Base-by-base conservation (phyloP, 139 green algal genomes). In the Picochlorum sp. region DNA sequence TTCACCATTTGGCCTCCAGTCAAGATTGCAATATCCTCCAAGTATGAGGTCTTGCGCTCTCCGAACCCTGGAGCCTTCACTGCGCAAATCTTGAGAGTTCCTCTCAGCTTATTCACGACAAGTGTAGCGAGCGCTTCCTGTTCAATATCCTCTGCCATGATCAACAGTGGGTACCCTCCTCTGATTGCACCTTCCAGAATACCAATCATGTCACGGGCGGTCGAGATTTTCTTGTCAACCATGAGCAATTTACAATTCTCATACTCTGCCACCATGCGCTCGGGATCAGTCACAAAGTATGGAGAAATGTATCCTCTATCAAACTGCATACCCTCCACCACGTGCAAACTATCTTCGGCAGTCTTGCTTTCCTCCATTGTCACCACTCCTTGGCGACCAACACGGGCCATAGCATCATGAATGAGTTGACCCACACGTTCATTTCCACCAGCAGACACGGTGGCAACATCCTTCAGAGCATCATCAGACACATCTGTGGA, bases 311-410 rank as follows among this genome's bases (percentile, higher is more conserved):
- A 99, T 58, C 93, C 93, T 55, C 93, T 78, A 61, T 99, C 93
- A 72, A 99, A 98, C 81, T 97, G 85, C 93, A 99, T 99, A 79
- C 93, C 93, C 85, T 99, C 93, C 59, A 98, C 92, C 50, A 99
- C 91, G 52, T 92, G 69, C 50, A 99, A 72, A 72, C 72, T 81
- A 85, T 98, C 90, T 70, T 98, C 91, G 3, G 86, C 89, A 0
- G 90, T 96, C 67, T 91, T 90, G 65, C 61, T 81, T 84, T 98
- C 92, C 82, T 99, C 93, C 84, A 98, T 92, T 56, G 93, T 97
- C 41, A 99, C 93, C 44, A 98, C 92, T 47, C 92, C 92, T 68
- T 85, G 75, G 36, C 92, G 86, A 13, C 92, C 92, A 40, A 95
- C 87, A 25, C 67, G 69, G 59, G 75, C 82, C 90, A 99, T 96